Base-by-base conservation (phyloP, 768 basidiomycete species). In the Pholiota microspora region DNA sequence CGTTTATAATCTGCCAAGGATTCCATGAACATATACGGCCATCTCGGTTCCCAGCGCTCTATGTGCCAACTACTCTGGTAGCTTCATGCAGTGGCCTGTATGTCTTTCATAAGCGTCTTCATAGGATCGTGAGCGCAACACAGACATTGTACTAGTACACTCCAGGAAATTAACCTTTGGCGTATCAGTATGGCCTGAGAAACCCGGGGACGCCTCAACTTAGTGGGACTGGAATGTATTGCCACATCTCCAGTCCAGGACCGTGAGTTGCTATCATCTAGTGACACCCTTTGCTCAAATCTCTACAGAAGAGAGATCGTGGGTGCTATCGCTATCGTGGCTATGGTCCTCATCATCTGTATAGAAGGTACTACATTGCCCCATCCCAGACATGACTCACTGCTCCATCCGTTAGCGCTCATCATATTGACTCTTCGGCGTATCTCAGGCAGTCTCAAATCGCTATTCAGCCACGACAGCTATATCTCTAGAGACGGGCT, bases 221-320 rank as follows among this genome's bases (percentile, higher is more conserved):
- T 0, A 49, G 49, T 21, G 13, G 7, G 16, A 49, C 49, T 34
- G 49, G 49, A 9, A 49, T 49, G 49, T 49, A 49, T 18, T 49
- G 49, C 18, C 49, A 49, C 15, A 49, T 49, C 7, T 34, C 49
- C 13, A 49, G 49, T 15, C 32, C 24, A 10, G 49, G 32, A 23
- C 49, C 49, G 49, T 49, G 31, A 49, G 49, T 23, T 21, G 13
- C 24, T 32, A 15, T 2, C 3, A 25, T 21, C 8, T 21, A 8
- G 13, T 21, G 2, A 16, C 25, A 24, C 7, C 10, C 18, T 3
- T 3, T 25, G n/a, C 7, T 35, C 32, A 21, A 36, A 8, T 27
- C 15, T 21, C 9, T 21, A n/a, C 24, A 49, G 49, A 34, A 25
- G 49, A 35, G 49, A 34, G 4, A 49, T 49, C 23, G 34, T 21